Percentiles rank a stretch among this genome's conserved stretches.
Evolutionary conservation across 2,329 filamentous ascomycete genomes (phyloP).

Genomic region (Hymenoscyphus occultus): DNA sequence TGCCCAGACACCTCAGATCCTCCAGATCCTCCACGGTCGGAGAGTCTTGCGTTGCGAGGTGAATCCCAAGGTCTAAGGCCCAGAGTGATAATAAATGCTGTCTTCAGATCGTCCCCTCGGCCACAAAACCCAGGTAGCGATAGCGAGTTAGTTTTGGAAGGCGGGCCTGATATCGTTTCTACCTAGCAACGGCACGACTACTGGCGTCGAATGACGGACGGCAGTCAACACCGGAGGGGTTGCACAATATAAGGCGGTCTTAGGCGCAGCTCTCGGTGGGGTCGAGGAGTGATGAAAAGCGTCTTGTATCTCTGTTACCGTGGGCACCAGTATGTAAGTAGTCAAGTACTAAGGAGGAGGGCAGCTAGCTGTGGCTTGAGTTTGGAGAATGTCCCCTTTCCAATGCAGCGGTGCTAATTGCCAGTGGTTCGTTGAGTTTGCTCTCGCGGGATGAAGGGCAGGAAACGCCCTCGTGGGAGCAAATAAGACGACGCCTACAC

Average conservation of each 20-base stretch:
- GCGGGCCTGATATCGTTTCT: slow-evolving; percentile 25
- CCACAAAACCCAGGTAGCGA: slow-evolving; percentile 18
- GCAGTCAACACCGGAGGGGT: slow-evolving; percentile 22
- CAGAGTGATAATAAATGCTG: slow-evolving; percentile 3
- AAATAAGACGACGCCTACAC: slow-evolving; percentile 29
- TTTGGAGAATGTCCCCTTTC: slow-evolving; percentile 19
- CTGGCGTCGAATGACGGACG: slow-evolving; percentile 25
- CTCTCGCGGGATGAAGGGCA: slow-evolving; percentile 27
- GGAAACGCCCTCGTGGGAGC: slow-evolving; percentile 22
- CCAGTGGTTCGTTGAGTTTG: slow-evolving; percentile 27
- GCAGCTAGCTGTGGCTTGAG: slow-evolving; percentile 30
- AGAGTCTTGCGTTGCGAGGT: not conserved
- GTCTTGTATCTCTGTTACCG: slow-evolving; percentile 22
- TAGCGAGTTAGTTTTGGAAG: not conserved
- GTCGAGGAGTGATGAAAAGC: slow-evolving; percentile 18
- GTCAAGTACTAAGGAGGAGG: slow-evolving; percentile 24
- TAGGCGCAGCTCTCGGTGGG: slow-evolving; percentile 19
- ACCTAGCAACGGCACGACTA: slow-evolving; percentile 25
- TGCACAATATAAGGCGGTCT: slow-evolving; percentile 23
- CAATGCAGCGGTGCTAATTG: slow-evolving; percentile 28
- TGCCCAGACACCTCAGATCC: not conserved
- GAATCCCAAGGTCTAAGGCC: not conserved
- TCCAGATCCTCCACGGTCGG: not conserved
- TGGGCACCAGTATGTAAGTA: slow-evolving; percentile 22
- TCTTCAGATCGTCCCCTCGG: slow-evolving; percentile 4